Evolutionary conservation across 495 filamentous ascomycete genomes (phyloP).

Genomic region (Aeminium ludgeri): DNA sequence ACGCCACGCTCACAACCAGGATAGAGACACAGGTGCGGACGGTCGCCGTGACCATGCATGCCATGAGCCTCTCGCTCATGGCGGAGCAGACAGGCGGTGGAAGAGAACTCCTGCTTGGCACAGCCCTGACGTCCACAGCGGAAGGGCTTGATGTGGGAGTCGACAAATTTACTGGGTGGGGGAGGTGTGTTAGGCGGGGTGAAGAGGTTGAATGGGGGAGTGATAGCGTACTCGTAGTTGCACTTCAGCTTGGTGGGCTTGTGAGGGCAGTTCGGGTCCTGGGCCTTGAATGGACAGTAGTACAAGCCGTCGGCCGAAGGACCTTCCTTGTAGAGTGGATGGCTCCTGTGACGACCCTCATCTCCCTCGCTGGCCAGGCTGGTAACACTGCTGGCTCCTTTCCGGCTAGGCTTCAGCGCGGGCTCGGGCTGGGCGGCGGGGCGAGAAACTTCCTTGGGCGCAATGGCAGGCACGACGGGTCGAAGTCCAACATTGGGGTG

Average conservation of each 20-base stretch:
- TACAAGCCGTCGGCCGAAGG: constrained; percentile 61
- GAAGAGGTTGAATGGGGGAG: neutral
- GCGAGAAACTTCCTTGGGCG: neutral
- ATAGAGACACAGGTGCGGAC: constrained; percentile 72
- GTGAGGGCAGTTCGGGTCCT: constrained; percentile 60
- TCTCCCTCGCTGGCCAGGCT: constrained; percentile 5
- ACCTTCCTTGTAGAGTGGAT: constrained; percentile 59
- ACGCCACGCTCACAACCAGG: constrained; percentile 66
- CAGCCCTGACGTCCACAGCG: constrained; percentile 70
- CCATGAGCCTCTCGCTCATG: constrained; percentile 90
- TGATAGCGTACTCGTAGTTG: constrained; percentile 70
- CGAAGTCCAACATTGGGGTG: neutral
- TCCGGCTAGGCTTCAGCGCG: neutral
- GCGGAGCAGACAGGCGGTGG: constrained; percentile 83
- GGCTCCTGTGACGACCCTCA: constrained; percentile 33
- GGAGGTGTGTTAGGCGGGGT: neutral
- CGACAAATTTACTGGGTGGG: constrained; percentile 64
- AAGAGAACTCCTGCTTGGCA: constrained; percentile 68
- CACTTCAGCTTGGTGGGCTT: constrained; percentile 84
- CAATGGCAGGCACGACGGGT: neutral
- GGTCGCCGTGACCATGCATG: constrained; percentile 84
- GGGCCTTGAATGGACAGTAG: constrained; percentile 67
- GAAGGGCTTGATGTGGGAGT: constrained; percentile 88
- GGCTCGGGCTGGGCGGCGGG: constrained; percentile 3
- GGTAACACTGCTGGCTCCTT: neutral